Conservation (phyloP, 805 yeast species). For the Jamesozyma gamospora region DNA sequence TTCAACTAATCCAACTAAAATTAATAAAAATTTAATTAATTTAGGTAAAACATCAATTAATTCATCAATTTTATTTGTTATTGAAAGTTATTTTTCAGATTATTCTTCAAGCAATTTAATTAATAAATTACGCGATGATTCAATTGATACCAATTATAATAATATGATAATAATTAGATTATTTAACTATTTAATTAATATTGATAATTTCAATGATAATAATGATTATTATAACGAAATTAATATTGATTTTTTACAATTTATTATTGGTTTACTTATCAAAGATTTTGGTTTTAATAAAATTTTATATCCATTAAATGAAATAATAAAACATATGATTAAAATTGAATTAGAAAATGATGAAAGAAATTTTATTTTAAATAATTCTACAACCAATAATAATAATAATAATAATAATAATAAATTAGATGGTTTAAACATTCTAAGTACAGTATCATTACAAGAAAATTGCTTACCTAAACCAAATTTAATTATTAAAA, state of each 20-base stretch:
- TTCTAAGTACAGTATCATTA: conserved; percentile 24
- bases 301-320: conserved; percentile 55
- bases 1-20: conserved; percentile 31
- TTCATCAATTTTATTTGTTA: conserved; percentile 47
- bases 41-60: conserved; percentile 50
- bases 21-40: conserved; percentile 29
- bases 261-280: conserved; percentile 52
- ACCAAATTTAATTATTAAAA: conserved; percentile 8
- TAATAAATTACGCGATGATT: not conserved
- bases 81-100: conserved; percentile 41
- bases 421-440: conserved; percentile 20
- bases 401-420: conserved; percentile 17
- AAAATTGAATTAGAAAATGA: not conserved
- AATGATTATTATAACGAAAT: not conserved
- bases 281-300: conserved; percentile 75
- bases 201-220: not conserved
- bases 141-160: not conserved
- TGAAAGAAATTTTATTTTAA: conserved; percentile 11
- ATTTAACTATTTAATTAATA: conserved; percentile 1
- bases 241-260: not conserved
- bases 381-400: not conserved
- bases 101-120: not conserved
- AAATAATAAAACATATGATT: conserved; percentile 31
- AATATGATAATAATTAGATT: not conserved
- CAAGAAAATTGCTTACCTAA: conserved; percentile 10